Conservation (phyloP, 192 early-diverging fungal species). For the Cetraspora pellucida region DNA sequence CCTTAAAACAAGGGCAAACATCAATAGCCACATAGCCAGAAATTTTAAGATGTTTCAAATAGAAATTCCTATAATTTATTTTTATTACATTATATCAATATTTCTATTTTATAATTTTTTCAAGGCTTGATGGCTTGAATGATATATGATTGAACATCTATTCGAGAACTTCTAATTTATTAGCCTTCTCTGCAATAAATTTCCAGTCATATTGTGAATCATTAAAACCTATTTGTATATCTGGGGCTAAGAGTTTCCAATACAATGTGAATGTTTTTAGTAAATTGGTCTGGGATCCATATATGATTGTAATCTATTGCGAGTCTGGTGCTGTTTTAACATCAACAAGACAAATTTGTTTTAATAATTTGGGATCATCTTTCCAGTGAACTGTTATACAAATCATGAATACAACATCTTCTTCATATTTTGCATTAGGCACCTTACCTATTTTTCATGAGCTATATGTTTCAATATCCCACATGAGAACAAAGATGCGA, state of each 20-base stretch:
- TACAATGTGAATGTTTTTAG: conserved; percentile 10
- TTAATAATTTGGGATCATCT: conserved; percentile 14
- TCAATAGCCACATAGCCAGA: too few species aligned
- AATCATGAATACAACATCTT: conserved; percentile 14
- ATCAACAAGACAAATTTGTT: not conserved
- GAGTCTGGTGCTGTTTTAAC: not conserved
- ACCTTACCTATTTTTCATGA: not conserved
- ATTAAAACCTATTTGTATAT: not conserved
- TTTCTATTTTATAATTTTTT: too few species aligned
- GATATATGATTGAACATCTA: too few species aligned
- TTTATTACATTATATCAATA: too few species aligned
- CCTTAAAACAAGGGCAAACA: too few species aligned
- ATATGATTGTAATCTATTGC: conserved; percentile 14
- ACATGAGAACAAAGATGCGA: conserved; percentile 9
- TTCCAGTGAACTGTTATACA: conserved; percentile 25
- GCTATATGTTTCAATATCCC: conserved; percentile 16
- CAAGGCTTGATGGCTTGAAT: too few species aligned
- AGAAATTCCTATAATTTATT: too few species aligned
- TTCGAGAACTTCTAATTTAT: not conserved
- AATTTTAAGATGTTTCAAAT: too few species aligned
- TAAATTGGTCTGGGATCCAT: conserved; percentile 12
- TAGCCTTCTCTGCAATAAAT: conserved; percentile 20
- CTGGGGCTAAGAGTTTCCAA: conserved; percentile 11
- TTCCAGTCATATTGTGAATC: conserved; percentile 2
- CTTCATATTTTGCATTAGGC: not conserved